Percentiles rank a stretch among this genome's conserved stretches.
Conservation (phyloP, 2,329 filamentous ascomycete genomes). For the Exutisphaerella laricina region DNA sequence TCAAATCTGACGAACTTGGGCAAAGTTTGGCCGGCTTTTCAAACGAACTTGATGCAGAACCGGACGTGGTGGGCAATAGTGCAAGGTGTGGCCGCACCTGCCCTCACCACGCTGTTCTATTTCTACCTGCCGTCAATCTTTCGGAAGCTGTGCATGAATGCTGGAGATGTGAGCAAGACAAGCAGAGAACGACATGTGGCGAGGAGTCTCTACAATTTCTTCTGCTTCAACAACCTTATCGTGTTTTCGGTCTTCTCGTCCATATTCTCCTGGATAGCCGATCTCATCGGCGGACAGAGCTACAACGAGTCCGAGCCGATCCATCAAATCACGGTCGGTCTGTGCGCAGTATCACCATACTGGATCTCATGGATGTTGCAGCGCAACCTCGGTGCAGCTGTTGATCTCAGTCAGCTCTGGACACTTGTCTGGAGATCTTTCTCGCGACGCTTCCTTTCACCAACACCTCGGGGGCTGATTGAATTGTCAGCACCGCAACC, state of each 20-base stretch:
- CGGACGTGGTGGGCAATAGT: slow-evolving; percentile 73
- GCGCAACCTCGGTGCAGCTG: slow-evolving; percentile 85
- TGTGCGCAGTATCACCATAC: slow-evolving; percentile 80
- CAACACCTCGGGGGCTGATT: slow-evolving; percentile 85
- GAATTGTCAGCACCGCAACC: slow-evolving; percentile 85
- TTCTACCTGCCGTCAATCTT: slow-evolving; percentile 86
- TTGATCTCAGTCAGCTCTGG: slow-evolving; percentile 86
- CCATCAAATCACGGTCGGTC: slow-evolving; percentile 59
- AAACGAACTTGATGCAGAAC: slow-evolving; percentile 56
- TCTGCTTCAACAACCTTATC: slow-evolving; percentile 93
- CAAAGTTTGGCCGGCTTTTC: slow-evolving; percentile 71
- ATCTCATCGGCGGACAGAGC: slow-evolving; percentile 46
- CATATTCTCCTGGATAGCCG: slow-evolving; percentile 68
- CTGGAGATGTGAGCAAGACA: slow-evolving; percentile 87
- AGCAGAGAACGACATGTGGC: slow-evolving; percentile 87
- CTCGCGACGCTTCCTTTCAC: slow-evolving; percentile 74
- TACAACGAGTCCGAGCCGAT: slow-evolving; percentile 61
- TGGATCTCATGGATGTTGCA: slow-evolving; percentile 94
- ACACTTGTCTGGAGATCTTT: slow-evolving; percentile 80
- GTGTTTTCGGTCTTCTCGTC: slow-evolving; percentile 90
- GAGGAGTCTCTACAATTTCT: slow-evolving; percentile 87
- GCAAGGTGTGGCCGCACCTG: slow-evolving; percentile 86
- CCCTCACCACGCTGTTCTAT: slow-evolving; percentile 81
- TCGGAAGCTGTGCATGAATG: slow-evolving; percentile 73
- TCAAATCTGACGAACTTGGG: slow-evolving; percentile 79